Evolutionary conservation across 225 moss, liverwort and hornwort species (phyloP).

Genomic region (Thuidium tamariscinum): DNA sequence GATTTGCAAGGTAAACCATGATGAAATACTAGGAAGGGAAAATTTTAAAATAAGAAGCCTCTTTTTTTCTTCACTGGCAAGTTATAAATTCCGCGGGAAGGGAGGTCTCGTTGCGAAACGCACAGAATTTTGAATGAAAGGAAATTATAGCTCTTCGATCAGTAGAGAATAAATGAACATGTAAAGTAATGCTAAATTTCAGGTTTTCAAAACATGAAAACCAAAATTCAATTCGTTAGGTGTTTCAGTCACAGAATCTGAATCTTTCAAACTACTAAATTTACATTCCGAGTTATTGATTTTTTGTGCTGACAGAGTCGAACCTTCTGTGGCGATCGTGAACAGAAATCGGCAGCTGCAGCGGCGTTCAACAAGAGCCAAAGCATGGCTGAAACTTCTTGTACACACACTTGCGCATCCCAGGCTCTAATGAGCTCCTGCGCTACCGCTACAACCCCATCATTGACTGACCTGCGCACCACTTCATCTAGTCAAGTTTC

Average conservation of each 20-base stretch:
- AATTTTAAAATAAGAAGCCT: not conserved
- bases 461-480: slow-evolving; percentile 59
- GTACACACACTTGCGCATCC: slow-evolving; percentile 32
- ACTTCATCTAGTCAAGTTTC: not conserved
- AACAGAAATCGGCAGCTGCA: slow-evolving; percentile 70
- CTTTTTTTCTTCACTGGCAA: not conserved
- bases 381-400: slow-evolving; percentile 66
- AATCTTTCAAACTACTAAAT: not conserved
- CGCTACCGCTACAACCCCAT: slow-evolving; percentile 54
- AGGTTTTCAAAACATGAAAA: not conserved
- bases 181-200: not conserved
- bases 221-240: not conserved
- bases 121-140: not conserved
- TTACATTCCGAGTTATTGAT: not conserved
- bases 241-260: not conserved
- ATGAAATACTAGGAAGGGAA: not conserved
- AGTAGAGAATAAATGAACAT: not conserved
- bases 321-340: slow-evolving; percentile 56
- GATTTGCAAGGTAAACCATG: not conserved
- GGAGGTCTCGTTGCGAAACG: not conserved
- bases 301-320: not conserved
- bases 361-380: slow-evolving; percentile 74
- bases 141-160: not conserved
- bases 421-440: slow-evolving; percentile 69
- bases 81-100: not conserved